Base-by-base conservation (phyloP, 768 basidiomycete species). In the Solioccasus polychromus region DNA sequence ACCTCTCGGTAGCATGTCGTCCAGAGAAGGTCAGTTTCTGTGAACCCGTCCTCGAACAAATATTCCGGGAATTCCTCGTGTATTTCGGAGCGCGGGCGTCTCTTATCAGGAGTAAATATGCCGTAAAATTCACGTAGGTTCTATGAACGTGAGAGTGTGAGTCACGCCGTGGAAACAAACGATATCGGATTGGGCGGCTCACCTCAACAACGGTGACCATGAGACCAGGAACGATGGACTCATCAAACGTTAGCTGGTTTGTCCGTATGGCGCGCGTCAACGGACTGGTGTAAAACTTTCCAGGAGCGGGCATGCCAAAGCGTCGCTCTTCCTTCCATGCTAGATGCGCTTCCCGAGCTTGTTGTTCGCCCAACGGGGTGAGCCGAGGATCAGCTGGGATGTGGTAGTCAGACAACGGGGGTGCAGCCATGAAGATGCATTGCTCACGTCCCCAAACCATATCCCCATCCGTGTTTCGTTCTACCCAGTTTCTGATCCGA, bases 381-480 rank as follows among this genome's bases (percentile, higher is more conserved):
- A 88, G 72, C 20, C 76, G 67, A 8, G 84, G 77, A 55, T 40
- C 25, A 12, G 11, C 30, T 31, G n/a, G n/a, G n/a, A 31, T 31
- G n/a, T 29, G 44, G 36, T 15, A 38, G n/a, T 19, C 17, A 25
- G 39, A 39, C n/a, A 4, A 14, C 19, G 5, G 14, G 32, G 18
- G 29, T 35, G 20, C 48, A 32, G 34, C 31, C 17, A 11, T 34
- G 18, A 42, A 44, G 30, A 23, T 3, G 11, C 5, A 5, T 15
- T 0, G 73, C 81, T 54, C 53, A 83, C 83, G 85, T 26, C 85
- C 87, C 86, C 87, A 88, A 9, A 64, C 64, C 3, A 85, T 61
- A 38, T 82, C 75, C 4, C 72, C 82, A 50, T 89, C 83, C 1
- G 77, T 78, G 40, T 82, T 64, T 2, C 78, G 59, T 54, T 72